Base-by-base conservation (phyloP, 495 filamentous ascomycete species). In the Chaetomium cochliodes region DNA sequence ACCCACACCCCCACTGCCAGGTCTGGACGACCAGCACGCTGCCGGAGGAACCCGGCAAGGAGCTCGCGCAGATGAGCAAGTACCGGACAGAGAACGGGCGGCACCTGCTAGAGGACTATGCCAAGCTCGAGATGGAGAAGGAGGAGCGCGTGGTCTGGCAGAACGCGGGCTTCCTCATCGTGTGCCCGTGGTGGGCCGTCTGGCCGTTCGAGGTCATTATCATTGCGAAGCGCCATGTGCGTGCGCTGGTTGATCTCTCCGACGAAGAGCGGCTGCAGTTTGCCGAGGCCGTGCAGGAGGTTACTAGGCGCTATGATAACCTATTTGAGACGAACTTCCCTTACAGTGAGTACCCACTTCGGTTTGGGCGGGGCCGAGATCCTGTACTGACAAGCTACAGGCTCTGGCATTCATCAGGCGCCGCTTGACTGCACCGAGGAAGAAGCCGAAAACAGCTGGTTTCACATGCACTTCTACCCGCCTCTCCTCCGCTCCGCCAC, bases 191-290 rank as follows among this genome's bases (percentile, higher is more conserved):
- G 92, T 98, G 94, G 94, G 94, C 90, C 0, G 82, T 89, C 20
- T 98, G 94, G 94, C 94, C 94, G 0, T 98, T 97, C 66, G 94
- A 98, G 79, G 89, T 94, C 55, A 90, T 98, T 85, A 86, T 98
- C 64, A 81, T 98, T 56, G 84, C 88, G 65, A 92, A 90, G 74
- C 82, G 83, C 53, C 91, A 96, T 72, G 89, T 91, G 65, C 82
- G 90, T 22, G 86, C 88, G 0, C 81, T 98, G 26, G 88, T 96
- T 3, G 93, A 98, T 72, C 78, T 98, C 23, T 83, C 84, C 33
- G 80, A 80, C 12, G 73, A 82, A 54, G 92, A 97, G 73, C 85
- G 84, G 67, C 68, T 78, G 18, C 80, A 86, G 58, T 85, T 97
- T 52, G 91, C 96, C 2, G 90, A 96, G 73, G 87, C 87, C 2